A percentile compares a stretch with the other conserved stretches of the same genome.
phyloP scores from a whole-genome alignment of 306 rosid species.

The Parietaria judaica region DNA sequence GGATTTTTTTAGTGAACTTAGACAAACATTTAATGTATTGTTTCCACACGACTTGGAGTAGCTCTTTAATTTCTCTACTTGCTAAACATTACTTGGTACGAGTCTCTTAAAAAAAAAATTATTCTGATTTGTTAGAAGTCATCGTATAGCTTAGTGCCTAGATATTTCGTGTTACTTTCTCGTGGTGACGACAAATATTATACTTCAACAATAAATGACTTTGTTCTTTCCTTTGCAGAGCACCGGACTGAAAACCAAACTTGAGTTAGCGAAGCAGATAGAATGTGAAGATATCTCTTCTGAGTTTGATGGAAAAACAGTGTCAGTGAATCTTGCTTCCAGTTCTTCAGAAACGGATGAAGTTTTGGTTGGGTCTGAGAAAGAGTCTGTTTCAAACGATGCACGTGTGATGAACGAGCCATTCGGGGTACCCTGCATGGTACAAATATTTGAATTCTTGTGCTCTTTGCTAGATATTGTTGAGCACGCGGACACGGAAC shows the following conservation, averaged over 20 bases:
- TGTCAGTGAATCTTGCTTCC: constrained; percentile 37
- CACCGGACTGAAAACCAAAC: constrained; percentile 49
- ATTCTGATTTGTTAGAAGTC: background rate
- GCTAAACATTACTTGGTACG: background rate
- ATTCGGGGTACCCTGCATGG: constrained; percentile 97
- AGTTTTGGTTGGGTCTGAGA: constrained; percentile 42
- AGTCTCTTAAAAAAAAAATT: too few relatives aligned
- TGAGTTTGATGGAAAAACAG: constrained; percentile 58
- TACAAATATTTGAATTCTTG: constrained; percentile 84
- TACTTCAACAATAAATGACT: background rate
- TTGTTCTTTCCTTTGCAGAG: constrained; percentile 43
- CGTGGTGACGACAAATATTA: background rate
- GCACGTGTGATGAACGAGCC: constrained; percentile 81
- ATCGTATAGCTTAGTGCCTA: background rate
- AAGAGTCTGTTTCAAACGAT: constrained; percentile 60
- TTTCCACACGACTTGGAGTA: background rate
- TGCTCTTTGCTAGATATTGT: constrained; percentile 78
- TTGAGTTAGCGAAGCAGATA: constrained; percentile 48
- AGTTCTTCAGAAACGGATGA: constrained; percentile 51
- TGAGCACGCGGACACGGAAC: constrained; percentile 61
- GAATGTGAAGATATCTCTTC: constrained; percentile 72
- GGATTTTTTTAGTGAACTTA: background rate
- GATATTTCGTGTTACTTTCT: background rate
- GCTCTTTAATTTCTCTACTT: background rate
- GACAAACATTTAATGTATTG: background rate